Conservation (phyloP, 192 early-diverging fungal species). For the Jimgerdemannia flammicorona region DNA sequence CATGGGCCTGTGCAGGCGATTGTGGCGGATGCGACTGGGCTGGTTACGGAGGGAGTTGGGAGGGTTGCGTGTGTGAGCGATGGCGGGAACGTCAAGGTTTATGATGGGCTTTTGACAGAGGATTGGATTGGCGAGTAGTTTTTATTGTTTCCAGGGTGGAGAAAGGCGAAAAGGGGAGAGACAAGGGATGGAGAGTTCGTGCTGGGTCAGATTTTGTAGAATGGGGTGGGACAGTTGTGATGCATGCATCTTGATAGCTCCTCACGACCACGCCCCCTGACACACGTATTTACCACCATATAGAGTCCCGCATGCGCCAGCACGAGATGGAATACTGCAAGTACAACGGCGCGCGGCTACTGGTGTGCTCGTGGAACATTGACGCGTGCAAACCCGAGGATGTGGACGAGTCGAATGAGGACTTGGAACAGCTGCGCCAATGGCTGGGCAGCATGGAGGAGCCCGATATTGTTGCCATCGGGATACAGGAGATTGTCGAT, state of each 20-base stretch:
- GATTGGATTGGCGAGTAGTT: conserved; percentile 58
- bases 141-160: not conserved
- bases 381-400: conserved; percentile 81
- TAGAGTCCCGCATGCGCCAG: conserved; percentile 46
- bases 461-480: conserved; percentile 78
- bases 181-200: not conserved
- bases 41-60: conserved; percentile 34
- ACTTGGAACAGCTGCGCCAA: conserved; percentile 40
- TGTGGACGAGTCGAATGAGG: conserved; percentile 39
- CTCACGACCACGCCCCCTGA: no score
- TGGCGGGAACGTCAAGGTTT: conserved; percentile 61
- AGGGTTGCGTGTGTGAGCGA: conserved; percentile 54
- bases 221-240: no score
- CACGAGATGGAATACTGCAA: conserved; percentile 58
- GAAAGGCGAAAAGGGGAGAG: not conserved
- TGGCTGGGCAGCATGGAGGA: conserved; percentile 45
- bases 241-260: no score
- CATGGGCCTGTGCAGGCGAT: conserved; percentile 45
- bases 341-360: conserved; percentile 62
- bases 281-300: not conserved
- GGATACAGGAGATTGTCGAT: conserved; percentile 87
- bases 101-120: conserved; percentile 72
- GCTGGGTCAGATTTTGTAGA: no score
- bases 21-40: conserved; percentile 52
- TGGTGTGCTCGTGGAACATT: conserved; percentile 93